These are phyloP conservation scores for Graphilbum sp. DNA, from an alignment of 2,329 filamentous ascomycete species.

Conservation along the genomic window DNA sequence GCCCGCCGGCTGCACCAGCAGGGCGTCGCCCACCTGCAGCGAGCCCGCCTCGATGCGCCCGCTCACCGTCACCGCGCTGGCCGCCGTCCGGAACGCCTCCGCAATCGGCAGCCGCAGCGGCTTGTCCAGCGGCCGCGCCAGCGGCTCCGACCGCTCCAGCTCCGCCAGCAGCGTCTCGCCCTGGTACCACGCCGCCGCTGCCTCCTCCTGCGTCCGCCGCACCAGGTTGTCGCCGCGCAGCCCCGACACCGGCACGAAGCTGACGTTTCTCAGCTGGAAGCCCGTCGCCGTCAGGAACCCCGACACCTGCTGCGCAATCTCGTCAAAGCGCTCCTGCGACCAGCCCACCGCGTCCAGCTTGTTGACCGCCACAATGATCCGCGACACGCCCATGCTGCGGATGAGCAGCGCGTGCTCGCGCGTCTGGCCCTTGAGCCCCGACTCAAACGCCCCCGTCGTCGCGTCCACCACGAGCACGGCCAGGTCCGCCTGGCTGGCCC, in stretches of 20 bases:
- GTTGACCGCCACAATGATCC: constrained; percentile 81
- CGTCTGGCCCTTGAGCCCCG: constrained; percentile 83
- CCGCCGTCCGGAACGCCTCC: constrained; percentile 70
- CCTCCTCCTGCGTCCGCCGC: constrained; percentile 34
- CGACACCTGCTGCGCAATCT: constrained; percentile 69
- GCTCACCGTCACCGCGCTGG: constrained; percentile 69
- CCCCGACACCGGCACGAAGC: constrained; percentile 80
- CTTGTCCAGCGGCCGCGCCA: constrained; percentile 53
- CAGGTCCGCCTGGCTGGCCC: constrained; percentile 89
- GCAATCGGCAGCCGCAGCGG: constrained; percentile 75
- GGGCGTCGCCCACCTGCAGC: constrained; percentile 66
- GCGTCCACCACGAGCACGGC: constrained; percentile 90
- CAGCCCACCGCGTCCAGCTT: constrained; percentile 82
- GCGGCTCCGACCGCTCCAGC: constrained; percentile 67
- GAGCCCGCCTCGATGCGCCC: constrained; percentile 76
- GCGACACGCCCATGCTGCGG: constrained; percentile 77
- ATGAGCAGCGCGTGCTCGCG: constrained; percentile 83
- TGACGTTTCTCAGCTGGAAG: constrained; percentile 66
- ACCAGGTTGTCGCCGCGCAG: constrained; percentile 78
- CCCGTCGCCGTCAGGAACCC: constrained; percentile 71
- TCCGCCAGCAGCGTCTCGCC: constrained; percentile 69
- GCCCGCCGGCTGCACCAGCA: constrained; percentile 65
- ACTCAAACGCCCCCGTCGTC: constrained; percentile 80
- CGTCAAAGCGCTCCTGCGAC: constrained; percentile 67
- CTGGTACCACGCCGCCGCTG: constrained; percentile 58